Evolutionary conservation across 257 asterid genomes (phyloP).

Genomic region (Dorcoceras hygrometricum): DNA sequence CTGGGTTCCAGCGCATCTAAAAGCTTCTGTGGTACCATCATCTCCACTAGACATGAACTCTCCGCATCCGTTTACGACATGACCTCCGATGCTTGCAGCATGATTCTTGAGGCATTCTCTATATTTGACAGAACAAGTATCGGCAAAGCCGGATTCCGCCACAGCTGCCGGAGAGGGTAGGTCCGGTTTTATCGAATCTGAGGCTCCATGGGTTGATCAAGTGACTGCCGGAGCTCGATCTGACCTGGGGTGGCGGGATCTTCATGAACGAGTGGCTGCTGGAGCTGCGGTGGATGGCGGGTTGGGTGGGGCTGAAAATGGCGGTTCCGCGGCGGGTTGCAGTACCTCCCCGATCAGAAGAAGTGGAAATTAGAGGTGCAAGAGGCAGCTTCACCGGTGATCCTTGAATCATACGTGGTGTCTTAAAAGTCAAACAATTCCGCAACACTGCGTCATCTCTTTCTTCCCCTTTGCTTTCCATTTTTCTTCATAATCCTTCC

Average conservation of each 20-base stretch:
- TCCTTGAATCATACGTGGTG: too few species aligned
- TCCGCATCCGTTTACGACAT: constrained; percentile 81
- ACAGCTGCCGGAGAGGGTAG: constrained; percentile 16
- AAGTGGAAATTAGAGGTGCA: constrained; percentile 40
- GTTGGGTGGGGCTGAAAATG: constrained; percentile 50
- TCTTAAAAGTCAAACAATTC: too few species aligned
- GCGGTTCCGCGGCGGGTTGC: constrained; percentile 45
- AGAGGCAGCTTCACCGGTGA: constrained; percentile 16
- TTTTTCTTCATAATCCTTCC: too few species aligned
- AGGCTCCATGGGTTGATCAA: constrained; percentile 17
- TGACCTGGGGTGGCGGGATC: constrained; percentile 26
- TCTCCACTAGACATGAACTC: constrained; percentile 89
- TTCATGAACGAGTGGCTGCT: constrained; percentile 1
- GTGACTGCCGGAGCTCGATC: constrained; percentile 61
- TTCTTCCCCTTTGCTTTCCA: too few species aligned
- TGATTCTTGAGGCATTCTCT: constrained; percentile 81
- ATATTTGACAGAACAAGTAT: constrained; percentile 28
- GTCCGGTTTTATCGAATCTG: neutral
- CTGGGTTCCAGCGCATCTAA: constrained; percentile 79
- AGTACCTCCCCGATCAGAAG: too few species aligned
- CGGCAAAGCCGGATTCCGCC: constrained; percentile 8
- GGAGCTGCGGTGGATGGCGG: neutral
- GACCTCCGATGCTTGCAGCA: constrained; percentile 72
- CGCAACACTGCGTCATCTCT: too few species aligned
- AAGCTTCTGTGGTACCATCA: constrained; percentile 44